phyloP scores from a whole-genome alignment of 2,329 filamentous ascomycete species.

The Thelonectria rubi region DNA sequence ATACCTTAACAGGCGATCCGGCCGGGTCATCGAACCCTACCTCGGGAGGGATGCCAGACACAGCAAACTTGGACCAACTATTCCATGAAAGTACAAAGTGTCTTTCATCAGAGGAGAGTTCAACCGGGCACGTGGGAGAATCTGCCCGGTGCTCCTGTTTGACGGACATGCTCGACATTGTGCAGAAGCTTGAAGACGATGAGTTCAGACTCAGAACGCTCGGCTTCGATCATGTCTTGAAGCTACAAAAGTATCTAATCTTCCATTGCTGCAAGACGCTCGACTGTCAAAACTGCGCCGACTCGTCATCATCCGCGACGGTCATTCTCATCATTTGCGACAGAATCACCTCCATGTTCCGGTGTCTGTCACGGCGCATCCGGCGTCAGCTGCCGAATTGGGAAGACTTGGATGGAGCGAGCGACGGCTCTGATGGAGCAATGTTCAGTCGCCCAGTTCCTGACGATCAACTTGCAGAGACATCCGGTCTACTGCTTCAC shows the following conservation, averaged over 20 bases:
- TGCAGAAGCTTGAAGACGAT: conserved; percentile 45
- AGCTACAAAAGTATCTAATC: conserved; percentile 45
- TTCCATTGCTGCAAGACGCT: conserved; percentile 42
- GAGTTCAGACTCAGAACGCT: conserved; percentile 40
- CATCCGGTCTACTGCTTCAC: conserved; percentile 31
- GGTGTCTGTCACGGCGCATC: conserved; percentile 37
- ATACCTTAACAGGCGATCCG: not conserved
- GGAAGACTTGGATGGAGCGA: not conserved
- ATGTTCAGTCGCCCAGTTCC: not conserved
- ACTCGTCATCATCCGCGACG: conserved; percentile 18
- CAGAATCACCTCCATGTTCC: conserved; percentile 42
- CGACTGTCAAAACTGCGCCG: conserved; percentile 35
- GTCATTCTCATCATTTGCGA: conserved; percentile 44
- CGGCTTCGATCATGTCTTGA: conserved; percentile 42
- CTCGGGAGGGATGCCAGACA: not conserved
- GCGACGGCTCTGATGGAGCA: not conserved
- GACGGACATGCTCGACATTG: conserved; percentile 34
- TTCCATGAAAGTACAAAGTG: too few species aligned
- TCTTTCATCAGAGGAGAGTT: not conserved
- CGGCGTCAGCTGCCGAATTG: not conserved
- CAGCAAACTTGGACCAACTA: not conserved
- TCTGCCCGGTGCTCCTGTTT: conserved; percentile 35
- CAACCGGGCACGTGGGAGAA: not conserved
- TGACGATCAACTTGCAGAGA: not conserved
- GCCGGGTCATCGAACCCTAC: not conserved